phyloP scores from a whole-genome alignment of 208 protist genomes.

The Strigomonas galati region DNA sequence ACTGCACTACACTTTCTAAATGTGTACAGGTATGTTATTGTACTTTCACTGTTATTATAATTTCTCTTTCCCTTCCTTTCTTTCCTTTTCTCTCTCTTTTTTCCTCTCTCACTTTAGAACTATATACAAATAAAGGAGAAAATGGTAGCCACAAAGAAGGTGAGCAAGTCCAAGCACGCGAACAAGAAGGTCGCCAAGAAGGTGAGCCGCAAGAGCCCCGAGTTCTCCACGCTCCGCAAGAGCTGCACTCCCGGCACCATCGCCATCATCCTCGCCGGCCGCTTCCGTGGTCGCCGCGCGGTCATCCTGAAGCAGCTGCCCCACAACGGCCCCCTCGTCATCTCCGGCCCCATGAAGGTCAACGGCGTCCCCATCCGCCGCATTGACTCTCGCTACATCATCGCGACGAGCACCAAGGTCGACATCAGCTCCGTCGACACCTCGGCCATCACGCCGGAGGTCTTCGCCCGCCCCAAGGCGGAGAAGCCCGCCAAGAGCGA shows the following conservation, averaged over 20 bases:
- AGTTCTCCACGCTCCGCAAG: conserved; percentile 33
- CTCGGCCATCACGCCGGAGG: conserved; percentile 53
- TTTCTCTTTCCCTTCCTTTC: conserved; percentile 6
- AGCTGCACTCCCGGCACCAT: conserved; percentile 28
- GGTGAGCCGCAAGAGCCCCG: conserved; percentile 31
- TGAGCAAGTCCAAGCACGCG: conserved; percentile 78
- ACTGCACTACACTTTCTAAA: no score
- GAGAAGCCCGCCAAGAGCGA: conserved; percentile 80
- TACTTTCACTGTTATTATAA: no score
- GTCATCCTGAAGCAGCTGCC: conserved; percentile 98
- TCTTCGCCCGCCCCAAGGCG: conserved; percentile 67
- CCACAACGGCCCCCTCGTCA: conserved; percentile 93
- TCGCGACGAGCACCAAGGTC: conserved; percentile 98
- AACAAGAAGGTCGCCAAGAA: conserved; percentile 44
- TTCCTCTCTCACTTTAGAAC: not conserved
- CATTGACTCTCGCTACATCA: conserved; percentile 97
- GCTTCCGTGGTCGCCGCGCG: conserved; percentile 96
- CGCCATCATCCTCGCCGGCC: conserved; percentile 58
- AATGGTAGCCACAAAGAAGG: conserved; percentile 13
- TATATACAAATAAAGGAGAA: conserved; percentile 14
- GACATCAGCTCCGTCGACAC: conserved; percentile 90
- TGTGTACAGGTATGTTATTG: no score
- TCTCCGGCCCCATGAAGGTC: conserved; percentile 95
- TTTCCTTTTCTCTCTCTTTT: conserved; percentile 10
- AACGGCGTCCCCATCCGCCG: conserved; percentile 98